Percentiles rank a stretch among this genome's conserved stretches.
phyloP scores from a whole-genome alignment of 805 yeast genomes.

The Cyberlindnera saturnus region DNA sequence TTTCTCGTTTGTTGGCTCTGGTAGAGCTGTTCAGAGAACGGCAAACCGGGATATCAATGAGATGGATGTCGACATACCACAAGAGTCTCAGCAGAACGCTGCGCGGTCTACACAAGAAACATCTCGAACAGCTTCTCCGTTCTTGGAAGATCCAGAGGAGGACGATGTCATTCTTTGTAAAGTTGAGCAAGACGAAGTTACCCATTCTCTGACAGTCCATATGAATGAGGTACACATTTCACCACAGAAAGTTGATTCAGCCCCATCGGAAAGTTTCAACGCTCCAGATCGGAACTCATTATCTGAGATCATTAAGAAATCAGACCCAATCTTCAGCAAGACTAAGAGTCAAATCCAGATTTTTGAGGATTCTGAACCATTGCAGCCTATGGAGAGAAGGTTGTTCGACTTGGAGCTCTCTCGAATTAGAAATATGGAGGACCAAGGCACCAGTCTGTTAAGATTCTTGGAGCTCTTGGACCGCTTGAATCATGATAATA shows the following conservation, averaged over 20 bases:
- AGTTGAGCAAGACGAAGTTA: slow-evolving; percentile 13
- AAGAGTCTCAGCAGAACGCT: slow-evolving; percentile 1
- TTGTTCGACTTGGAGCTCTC: slow-evolving; percentile 17
- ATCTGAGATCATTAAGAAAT: slow-evolving; percentile 12
- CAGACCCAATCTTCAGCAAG: slow-evolving; percentile 21
- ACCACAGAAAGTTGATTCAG: slow-evolving; percentile 14
- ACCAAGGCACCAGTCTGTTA: slow-evolving; percentile 7
- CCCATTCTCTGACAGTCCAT: slow-evolving; percentile 16
- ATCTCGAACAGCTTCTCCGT: slow-evolving; percentile 12
- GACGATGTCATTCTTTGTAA: slow-evolving; percentile 11
- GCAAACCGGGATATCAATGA: not conserved
- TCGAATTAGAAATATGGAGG: slow-evolving; percentile 5
- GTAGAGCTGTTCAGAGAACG: not conserved
- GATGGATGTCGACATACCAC: slow-evolving; percentile 6
- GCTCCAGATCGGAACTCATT: slow-evolving; percentile 14
- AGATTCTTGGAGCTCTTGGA: slow-evolving; percentile 5
- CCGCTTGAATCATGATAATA: slow-evolving; percentile 12
- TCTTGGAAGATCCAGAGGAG: slow-evolving; percentile 14
- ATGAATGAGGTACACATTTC: slow-evolving; percentile 21
- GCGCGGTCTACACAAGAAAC: too few relatives aligned
- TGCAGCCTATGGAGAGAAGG: slow-evolving; percentile 4
- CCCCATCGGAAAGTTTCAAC: not conserved
- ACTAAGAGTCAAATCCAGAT: slow-evolving; percentile 17
- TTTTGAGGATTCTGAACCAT: slow-evolving; percentile 17
- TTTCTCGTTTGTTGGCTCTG: slow-evolving; percentile 8